These are phyloP conservation scores for Psilocybe cyanescens DNA, from an alignment of 768 basidiomycete species.

Conservation along the genomic window DNA sequence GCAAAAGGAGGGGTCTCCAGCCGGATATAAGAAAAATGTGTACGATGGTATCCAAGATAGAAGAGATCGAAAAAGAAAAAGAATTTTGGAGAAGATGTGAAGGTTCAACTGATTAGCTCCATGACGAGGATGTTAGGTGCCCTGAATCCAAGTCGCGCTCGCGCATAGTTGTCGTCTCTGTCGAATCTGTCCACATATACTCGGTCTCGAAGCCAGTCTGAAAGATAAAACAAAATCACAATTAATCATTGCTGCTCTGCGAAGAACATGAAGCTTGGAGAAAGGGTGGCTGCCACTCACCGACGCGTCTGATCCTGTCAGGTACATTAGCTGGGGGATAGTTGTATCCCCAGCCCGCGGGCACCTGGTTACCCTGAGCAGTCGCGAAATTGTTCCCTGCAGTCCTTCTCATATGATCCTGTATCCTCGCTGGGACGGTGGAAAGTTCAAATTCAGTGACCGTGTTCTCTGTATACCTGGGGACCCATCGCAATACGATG, in stretches of 20 bases:
- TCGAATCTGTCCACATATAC: constrained; percentile 69
- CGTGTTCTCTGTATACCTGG: constrained; percentile 69
- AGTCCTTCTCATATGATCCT: constrained; percentile 73
- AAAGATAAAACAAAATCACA: not conserved
- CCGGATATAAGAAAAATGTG: not conserved
- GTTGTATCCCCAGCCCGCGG: constrained; percentile 37
- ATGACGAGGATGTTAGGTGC: constrained; percentile 84
- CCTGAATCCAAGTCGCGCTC: constrained; percentile 68
- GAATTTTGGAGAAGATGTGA: not conserved
- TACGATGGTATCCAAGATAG: not conserved
- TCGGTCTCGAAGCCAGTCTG: constrained; percentile 81
- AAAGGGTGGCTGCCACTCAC: constrained; percentile 41
- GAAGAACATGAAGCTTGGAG: not conserved
- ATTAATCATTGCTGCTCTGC: not conserved
- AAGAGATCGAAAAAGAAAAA: not conserved
- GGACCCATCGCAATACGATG: too few relatives aligned
- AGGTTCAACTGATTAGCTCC: constrained; percentile 52
- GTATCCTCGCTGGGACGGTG: constrained; percentile 61
- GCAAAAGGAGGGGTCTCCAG: not conserved
- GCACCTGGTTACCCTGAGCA: constrained; percentile 22
- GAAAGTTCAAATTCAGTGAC: constrained; percentile 71
- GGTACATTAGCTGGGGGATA: constrained; percentile 52
- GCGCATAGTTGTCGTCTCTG: constrained; percentile 63
- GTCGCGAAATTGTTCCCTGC: constrained; percentile 43
- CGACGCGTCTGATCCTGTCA: constrained; percentile 62